phyloP scores from a whole-genome alignment of 495 filamentous ascomycete species.

The Penicillium argentinense region DNA sequence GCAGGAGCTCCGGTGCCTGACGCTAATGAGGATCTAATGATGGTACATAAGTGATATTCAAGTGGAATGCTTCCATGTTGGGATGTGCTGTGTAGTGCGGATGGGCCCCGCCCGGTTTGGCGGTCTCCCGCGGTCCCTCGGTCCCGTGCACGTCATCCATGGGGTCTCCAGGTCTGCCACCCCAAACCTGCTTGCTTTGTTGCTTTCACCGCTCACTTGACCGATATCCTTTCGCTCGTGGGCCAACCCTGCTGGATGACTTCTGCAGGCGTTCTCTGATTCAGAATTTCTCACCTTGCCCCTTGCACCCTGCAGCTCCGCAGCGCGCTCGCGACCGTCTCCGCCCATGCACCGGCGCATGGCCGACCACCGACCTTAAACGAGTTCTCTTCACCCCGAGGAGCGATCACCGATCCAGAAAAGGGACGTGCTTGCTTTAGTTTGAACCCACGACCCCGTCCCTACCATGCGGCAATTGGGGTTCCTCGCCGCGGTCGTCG shows the following conservation, averaged over 20 bases:
- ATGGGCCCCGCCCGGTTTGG: conserved; percentile 18
- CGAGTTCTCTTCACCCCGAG: neutral
- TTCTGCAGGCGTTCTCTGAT: neutral
- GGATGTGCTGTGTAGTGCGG: too few species aligned
- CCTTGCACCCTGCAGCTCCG: neutral
- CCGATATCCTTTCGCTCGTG: neutral
- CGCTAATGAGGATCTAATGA: too few species aligned
- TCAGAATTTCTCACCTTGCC: neutral
- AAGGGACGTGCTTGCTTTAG: neutral
- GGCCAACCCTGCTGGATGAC: neutral
- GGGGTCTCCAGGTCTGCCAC: neutral
- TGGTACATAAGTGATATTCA: too few species aligned
- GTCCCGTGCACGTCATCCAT: conserved; percentile 20
- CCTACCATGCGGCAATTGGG: conserved; percentile 37
- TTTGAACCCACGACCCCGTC: neutral
- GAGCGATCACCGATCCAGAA: neutral
- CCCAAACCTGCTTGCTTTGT: neutral
- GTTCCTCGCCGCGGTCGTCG: conserved; percentile 27
- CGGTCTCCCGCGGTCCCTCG: too few species aligned
- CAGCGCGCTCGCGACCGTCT: conserved; percentile 10
- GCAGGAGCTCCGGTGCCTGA: too few species aligned
- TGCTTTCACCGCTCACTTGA: neutral
- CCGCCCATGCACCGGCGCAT: conserved; percentile 9
- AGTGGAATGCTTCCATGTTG: too few species aligned
- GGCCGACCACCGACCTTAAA: neutral